Evolutionary conservation across 1,284 basidiomycete species (phyloP), one percentile per base, ranked within the genome.

Genomic region (Ustilago bromivora): DNA sequence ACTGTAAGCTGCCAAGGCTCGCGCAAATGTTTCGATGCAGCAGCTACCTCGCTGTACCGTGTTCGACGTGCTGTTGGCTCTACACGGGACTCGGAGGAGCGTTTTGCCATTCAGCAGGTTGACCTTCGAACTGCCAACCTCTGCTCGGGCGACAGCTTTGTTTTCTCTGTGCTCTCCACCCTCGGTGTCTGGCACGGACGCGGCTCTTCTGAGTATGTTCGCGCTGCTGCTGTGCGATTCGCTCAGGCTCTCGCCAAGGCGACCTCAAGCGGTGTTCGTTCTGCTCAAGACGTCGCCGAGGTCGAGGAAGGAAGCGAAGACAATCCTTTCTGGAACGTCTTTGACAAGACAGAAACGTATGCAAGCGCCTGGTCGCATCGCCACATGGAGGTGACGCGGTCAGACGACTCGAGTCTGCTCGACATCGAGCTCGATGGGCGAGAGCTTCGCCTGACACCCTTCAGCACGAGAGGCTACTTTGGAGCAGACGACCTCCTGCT

Each of bases 151-250:
- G 71, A 74, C 61, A 79, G 78, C 52, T 81, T 71, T 28, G 74
- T 84, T 19, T 72, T 62, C 12, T 75, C 69, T 3, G 51, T 80
- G 8, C 60, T 74, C 10, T 68, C 74, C n/a, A 63, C 72, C 6
- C 53, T 78, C 2, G 76, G 81, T 60, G 76, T 84, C 11, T 83
- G 83, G 83, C 79, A 84, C 54, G 83, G 83, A 17, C 43, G 61
- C 11, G 83, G 82, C 54, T 66, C 78, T 6, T 41, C 69, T 6
- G 28, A 46, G 13, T 55, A 61, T n/a, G 76, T 78, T 34, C 70
- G 81, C n/a, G 65, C 64, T 31, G 68, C 63, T 31, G 78, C 81
- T 12, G 55, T 70, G n/a, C 69, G 66, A 7, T 83, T 74, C 49
- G 79, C 81, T 34, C 65, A 66, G 12, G 71, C 76, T 19, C 63